phyloP scores from a whole-genome alignment of 2,329 filamentous ascomycete species.

The Aspergillus pseudoviridinutans region DNA sequence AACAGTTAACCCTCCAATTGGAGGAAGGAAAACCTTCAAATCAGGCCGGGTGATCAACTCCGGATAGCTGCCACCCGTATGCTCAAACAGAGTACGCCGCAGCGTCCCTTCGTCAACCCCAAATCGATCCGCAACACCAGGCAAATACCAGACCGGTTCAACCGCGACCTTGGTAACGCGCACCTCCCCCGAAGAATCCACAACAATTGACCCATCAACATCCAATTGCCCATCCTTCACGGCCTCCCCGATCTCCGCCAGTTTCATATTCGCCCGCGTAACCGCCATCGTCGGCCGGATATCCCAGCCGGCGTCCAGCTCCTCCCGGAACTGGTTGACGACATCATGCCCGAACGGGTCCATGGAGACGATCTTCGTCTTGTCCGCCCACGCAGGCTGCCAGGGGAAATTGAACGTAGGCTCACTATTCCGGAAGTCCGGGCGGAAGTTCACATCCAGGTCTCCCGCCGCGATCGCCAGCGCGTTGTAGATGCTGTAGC shows the following conservation, averaged over 20 bases:
- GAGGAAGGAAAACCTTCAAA: conserved; percentile 92
- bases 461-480: conserved; percentile 89
- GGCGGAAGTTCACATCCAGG: conserved; percentile 74
- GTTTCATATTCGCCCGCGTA: conserved; percentile 89
- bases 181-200: conserved; percentile 81
- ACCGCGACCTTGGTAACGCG: conserved; percentile 96
- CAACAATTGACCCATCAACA: conserved; percentile 81
- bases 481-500: conserved; percentile 93
- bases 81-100: conserved; percentile 83
- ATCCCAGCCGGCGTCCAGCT: conserved; percentile 67
- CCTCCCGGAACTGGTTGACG: conserved; percentile 72
- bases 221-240: conserved; percentile 72
- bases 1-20: conserved; percentile 91
- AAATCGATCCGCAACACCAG: conserved; percentile 86
- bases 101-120: conserved; percentile 86
- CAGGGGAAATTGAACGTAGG: conserved; percentile 86
- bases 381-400: conserved; percentile 83
- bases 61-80: conserved; percentile 93
- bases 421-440: conserved; percentile 79
- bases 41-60: conserved; percentile 93
- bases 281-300: conserved; percentile 88
- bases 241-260: conserved; percentile 90
- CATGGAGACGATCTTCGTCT: conserved; percentile 96
- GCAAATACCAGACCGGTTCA: conserved; percentile 87
- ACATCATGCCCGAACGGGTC: conserved; percentile 88